Base-by-base conservation (phyloP, 768 basidiomycete species). In the Leccinum subgranulosum region DNA sequence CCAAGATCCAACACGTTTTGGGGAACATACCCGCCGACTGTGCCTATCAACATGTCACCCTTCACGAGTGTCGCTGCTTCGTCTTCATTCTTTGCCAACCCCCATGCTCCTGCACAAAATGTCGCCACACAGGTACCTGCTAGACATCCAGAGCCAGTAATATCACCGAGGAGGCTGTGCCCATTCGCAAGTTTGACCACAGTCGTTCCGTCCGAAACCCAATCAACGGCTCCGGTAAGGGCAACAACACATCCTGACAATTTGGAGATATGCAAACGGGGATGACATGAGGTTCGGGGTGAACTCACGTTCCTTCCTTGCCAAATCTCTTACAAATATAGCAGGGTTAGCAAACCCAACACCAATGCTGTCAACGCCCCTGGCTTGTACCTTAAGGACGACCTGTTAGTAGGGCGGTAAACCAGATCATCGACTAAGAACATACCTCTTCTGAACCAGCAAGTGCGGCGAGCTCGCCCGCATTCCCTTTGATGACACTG, bases 401-500 rank as follows among this genome's bases (percentile, higher is more conserved):
- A 2, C 12, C 14, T 3, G 39, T 53, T 23, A 60, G 52, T n/a
- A 36, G 17, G 10, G 9, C n/a, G 10, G 10, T 51, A 23, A 41
- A 45, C 29, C 14, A 15, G 12, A 48, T 27, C 12, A 58, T 9
- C 41, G 10, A 56, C 12, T 15, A 27, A 54, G 21, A 39, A 56
- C 60, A 15, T 47, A 90, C 94, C 77, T 95, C 95, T 14, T 71
- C 70, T 0, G 89, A 90, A n/a, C 86, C 81, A 2, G 86, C 83
- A 10, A 96, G 70, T 0, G 88, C 81, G 0, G 86, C 92, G 21
- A 98, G 84, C 74, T 98, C 95, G 15, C 83, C 91, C 0, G 92
- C 89, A 66, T 98, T 97, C 4, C 94, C 94, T 73, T 98, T 98
- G 73, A 98, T 94, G 21, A 96, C 89, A 17, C 88, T 87, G 11